Evolutionary conservation across 2,329 filamentous ascomycete species (phyloP), one percentile per base, ranked within the genome.

Genomic region (Fusarium staphyleae): DNA sequence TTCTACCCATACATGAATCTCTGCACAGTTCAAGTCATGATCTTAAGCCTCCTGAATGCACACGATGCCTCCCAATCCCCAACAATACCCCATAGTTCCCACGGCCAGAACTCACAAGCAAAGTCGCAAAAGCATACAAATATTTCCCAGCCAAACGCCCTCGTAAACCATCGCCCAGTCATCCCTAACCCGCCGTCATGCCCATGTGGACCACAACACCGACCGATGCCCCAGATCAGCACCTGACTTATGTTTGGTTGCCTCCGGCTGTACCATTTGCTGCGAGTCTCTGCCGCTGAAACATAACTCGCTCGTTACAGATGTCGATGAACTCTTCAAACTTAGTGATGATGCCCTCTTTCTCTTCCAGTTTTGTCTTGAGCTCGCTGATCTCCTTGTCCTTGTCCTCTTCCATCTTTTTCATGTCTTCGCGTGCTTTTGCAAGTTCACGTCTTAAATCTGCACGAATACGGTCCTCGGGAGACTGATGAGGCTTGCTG

Each of bases 281-380:
- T 22, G 67, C 71, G 12, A 87, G 74, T 56, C 81, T 77, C 65
- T 85, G 81, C 43, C 84, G 75, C 69, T 85, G 83, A 46, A 86
- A 76, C 77, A 87, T 87, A 56, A 87, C 85, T 42, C 85, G 76
- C 68, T 86, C 79, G 63, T 88, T 88, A 68, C 85, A 87, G 48
- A 88, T 86, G 69, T 88, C 85, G 65, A 88, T 87, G 47, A 88
- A 88, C 80, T 86, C 85, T 71, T 88, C 85, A 62, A 87, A 88
- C 66, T 82, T 85, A 55, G 79, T 72, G 48, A 88, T 87, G 53
- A 82, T 78, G 65, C 80, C 78, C 55, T 87, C 82, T 70, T 87
- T 87, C 53, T 88, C 83, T 33, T 79, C 81, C 13, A 93, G 70
- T 65, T 85, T 78, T 48, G 78, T 76, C 63, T 84, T 83, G 50